Evolutionary conservation across 2,329 filamentous ascomycete genomes (phyloP).

Genomic region (Talaromyces verruculosus): DNA sequence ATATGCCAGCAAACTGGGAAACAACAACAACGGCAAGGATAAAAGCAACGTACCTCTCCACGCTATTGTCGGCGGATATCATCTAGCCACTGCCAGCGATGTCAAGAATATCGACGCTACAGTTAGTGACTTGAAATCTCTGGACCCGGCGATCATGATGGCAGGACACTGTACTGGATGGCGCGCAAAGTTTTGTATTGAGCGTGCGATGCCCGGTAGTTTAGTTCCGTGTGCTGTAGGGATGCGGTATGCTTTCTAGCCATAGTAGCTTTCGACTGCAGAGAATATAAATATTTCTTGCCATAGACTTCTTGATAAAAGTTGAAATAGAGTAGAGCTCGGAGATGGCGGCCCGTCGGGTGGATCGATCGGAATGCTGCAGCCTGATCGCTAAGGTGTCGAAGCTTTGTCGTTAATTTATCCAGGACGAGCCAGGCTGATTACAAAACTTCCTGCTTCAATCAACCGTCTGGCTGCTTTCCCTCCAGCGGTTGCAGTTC

Average conservation of each 20-base stretch:
- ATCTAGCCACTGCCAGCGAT: conserved; percentile 50
- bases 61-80: conserved; percentile 56
- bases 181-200: conserved; percentile 55
- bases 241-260: conserved; percentile 42
- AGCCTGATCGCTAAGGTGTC: conserved; percentile 1
- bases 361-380: conserved; percentile 14
- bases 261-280: too few relatives aligned
- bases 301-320: neutral
- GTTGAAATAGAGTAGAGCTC: neutral
- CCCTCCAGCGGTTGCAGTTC: conserved; percentile 25
- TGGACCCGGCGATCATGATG: conserved; percentile 52
- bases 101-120: conserved; percentile 47
- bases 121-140: conserved; percentile 49
- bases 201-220: conserved; percentile 52
- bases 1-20: conserved; percentile 47
- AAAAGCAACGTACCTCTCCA: conserved; percentile 43
- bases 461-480: conserved; percentile 21
- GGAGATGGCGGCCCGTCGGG: neutral
- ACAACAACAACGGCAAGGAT: neutral
- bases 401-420: neutral
- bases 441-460: conserved; percentile 5
- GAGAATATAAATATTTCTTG: neutral
- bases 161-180: conserved; percentile 59
- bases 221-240: conserved; percentile 55
- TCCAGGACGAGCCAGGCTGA: neutral